Conservation (phyloP, 345 rosid species). For the Bretschneidera sinensis region DNA sequence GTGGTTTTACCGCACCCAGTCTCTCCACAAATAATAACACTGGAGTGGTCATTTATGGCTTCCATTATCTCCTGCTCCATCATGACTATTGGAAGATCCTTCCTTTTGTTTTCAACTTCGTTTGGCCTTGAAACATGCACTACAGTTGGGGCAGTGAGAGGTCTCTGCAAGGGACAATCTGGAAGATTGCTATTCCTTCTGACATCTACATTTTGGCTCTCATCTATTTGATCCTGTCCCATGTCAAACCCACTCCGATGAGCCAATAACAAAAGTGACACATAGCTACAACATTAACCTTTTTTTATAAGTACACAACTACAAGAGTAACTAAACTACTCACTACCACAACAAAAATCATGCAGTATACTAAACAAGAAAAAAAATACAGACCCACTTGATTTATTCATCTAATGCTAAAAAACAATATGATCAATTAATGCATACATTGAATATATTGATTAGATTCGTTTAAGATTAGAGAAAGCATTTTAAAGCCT, state of each 20-base stretch:
- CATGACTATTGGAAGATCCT: conserved; percentile 88
- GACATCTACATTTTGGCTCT: conserved; percentile 15
- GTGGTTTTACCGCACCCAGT: conserved; percentile 98
- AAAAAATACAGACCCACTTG: too few relatives aligned
- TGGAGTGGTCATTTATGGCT: conserved; percentile 61
- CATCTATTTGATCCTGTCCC: conserved; percentile 31
- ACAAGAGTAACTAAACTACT: too few relatives aligned
- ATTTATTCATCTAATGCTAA: too few relatives aligned
- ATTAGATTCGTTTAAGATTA: too few relatives aligned
- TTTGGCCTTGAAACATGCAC: conserved; percentile 75
- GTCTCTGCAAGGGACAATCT: conserved; percentile 27
- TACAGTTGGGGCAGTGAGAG: conserved; percentile 40
- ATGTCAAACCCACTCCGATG: conserved; percentile 21
- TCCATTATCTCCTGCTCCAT: conserved; percentile 99
- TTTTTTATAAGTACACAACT: too few relatives aligned
- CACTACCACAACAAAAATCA: too few relatives aligned
- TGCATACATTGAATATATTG: too few relatives aligned
- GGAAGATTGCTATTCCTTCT: conserved; percentile 15
- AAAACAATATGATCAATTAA: too few relatives aligned
- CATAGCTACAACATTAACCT: too few relatives aligned
- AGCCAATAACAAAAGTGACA: too few relatives aligned
- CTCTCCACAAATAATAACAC: conserved; percentile 76
- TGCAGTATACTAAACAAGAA: too few relatives aligned
- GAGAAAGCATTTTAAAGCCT: too few relatives aligned
- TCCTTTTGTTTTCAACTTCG: conserved; percentile 65